Conservation (phyloP, 2,329 filamentous ascomycete species). For the Phyllosticta paracitricarpa region DNA sequence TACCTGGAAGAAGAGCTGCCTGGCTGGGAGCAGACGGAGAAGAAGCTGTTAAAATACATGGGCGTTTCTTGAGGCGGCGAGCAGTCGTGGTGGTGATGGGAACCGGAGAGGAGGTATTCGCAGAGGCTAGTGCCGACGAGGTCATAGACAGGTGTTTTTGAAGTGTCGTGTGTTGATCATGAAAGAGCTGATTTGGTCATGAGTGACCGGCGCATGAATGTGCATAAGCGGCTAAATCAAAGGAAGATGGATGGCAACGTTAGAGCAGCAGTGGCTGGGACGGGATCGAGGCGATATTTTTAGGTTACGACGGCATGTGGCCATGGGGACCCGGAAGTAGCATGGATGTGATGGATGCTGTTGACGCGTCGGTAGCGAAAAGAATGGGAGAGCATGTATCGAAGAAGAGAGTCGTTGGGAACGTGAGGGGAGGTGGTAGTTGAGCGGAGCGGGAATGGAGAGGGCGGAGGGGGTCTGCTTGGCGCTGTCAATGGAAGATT, state of each 20-base stretch:
- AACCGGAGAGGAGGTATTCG: not conserved
- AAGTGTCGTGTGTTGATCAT: not conserved
- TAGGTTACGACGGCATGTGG: not conserved
- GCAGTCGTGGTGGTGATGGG: not conserved
- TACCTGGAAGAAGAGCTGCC: not conserved
- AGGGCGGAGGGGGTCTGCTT: not conserved
- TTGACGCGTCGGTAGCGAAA: not conserved
- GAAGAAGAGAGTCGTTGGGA: not conserved
- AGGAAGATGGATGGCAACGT: not conserved
- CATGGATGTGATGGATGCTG: not conserved
- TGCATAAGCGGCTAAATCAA: not conserved
- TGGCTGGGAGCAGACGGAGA: not conserved
- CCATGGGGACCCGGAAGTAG: not conserved
- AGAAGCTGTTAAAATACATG: not conserved
- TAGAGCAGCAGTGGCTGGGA: not conserved
- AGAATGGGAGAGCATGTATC: not conserved
- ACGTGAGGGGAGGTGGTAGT: not conserved
- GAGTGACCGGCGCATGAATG: not conserved
- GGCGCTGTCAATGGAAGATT: too few species aligned
- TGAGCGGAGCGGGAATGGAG: not conserved
- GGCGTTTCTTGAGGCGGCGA: not conserved
- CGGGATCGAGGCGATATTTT: not conserved
- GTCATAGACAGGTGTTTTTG: not conserved
- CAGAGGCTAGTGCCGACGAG: not conserved
- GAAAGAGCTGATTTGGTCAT: not conserved